A percentile compares a stretch with the other conserved stretches of the same genome.
Evolutionary conservation across 176 grass and related monocot species (phyloP).

Genomic region (Phoenix dactylifera): DNA sequence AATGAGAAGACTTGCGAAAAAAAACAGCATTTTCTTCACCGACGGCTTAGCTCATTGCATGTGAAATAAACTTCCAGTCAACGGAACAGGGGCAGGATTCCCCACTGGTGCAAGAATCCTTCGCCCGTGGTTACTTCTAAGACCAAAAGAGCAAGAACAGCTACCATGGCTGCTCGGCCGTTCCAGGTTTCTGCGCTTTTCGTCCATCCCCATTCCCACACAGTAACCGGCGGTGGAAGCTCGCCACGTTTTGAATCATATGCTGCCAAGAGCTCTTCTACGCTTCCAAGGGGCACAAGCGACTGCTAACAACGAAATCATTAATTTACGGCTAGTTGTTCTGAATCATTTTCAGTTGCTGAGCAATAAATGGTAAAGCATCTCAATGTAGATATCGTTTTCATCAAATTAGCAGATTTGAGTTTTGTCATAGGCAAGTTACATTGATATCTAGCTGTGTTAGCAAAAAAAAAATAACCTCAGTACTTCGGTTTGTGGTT

Average conservation of each 20-base stretch:
- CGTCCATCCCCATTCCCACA: constrained; percentile 99
- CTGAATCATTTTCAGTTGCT: not conserved
- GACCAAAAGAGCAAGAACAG: constrained; percentile 64
- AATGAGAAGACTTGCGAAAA: too few relatives aligned
- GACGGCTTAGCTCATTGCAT: not conserved
- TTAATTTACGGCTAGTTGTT: constrained; percentile 20
- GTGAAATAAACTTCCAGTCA: constrained; percentile 1
- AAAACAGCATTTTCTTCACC: not conserved
- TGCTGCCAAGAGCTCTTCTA: constrained; percentile 83
- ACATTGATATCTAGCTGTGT: too few relatives aligned
- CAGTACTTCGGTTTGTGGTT: too few relatives aligned
- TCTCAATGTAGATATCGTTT: too few relatives aligned
- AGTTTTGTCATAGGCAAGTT: too few relatives aligned
- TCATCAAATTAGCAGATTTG: too few relatives aligned
- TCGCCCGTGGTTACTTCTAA: constrained; percentile 86
- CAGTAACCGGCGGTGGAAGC: constrained; percentile 71
- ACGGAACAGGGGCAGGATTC: constrained; percentile 45
- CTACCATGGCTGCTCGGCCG: constrained; percentile 86
- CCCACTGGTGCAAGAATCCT: constrained; percentile 97
- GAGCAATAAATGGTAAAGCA: too few relatives aligned
- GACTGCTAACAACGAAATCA: constrained; percentile 44
- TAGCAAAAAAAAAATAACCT: too few relatives aligned
- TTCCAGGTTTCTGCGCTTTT: constrained; percentile 97
- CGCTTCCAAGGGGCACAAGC: constrained; percentile 88
- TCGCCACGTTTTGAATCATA: constrained; percentile 78